Percentiles rank a stretch among this genome's conserved stretches.
phyloP scores from a whole-genome alignment of 83 land plant genomes.

The Picea abies region DNA sequence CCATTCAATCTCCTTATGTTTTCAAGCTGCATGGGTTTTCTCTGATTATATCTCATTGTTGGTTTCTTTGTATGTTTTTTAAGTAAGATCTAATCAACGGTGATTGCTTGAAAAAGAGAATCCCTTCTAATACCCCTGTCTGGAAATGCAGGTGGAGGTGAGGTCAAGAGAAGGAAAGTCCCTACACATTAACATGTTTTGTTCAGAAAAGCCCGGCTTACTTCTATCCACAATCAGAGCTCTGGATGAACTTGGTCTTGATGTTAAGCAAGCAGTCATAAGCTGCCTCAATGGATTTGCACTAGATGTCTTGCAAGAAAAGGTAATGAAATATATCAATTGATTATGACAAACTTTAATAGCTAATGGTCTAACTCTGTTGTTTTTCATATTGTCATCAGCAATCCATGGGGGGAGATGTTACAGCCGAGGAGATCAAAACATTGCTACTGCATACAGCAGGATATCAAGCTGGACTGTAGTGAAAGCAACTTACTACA shows the following conservation, averaged over 20 bases:
- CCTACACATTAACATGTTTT: constrained; percentile 31
- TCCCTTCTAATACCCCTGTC: neutral
- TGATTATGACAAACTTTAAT: too few species aligned
- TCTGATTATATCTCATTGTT: neutral
- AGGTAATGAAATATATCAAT: constrained; percentile 2
- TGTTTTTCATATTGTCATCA: neutral
- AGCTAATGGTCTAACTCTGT: too few species aligned
- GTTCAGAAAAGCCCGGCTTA: constrained; percentile 25
- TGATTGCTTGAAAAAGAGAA: too few species aligned
- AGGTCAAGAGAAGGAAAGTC: constrained; percentile 24
- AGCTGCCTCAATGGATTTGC: constrained; percentile 35
- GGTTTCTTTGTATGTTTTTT: neutral
- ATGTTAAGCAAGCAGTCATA: constrained; percentile 36
- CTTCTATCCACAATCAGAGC: constrained; percentile 33
- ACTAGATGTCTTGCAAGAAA: constrained; percentile 23
- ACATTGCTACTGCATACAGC: constrained; percentile 8
- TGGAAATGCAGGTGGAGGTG: constrained; percentile 23
- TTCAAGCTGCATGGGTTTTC: neutral
- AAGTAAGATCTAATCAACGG: neutral
- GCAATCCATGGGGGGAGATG: neutral
- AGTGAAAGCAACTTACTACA: neutral
- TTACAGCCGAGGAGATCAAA: constrained; percentile 4
- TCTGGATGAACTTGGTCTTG: constrained; percentile 34
- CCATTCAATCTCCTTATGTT: neutral
- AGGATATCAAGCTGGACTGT: neutral